Percentiles rank a stretch among this genome's conserved stretches.
Conservation (phyloP, 1,284 basidiomycete genomes). For the Chiua sp. region DNA sequence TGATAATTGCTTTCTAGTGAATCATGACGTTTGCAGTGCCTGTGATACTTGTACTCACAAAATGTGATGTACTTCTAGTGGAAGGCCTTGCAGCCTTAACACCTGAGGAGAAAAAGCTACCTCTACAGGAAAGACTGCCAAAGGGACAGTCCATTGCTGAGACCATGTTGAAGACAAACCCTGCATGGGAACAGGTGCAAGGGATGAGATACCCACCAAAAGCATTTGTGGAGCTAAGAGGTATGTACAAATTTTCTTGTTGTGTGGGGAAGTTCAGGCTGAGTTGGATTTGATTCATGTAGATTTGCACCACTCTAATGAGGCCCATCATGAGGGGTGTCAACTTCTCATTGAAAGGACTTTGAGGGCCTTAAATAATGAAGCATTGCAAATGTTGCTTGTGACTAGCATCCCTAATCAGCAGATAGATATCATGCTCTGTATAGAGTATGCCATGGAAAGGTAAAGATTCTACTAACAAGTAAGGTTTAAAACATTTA, state of each 20-base stretch:
- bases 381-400: neutral
- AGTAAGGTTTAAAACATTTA: too few relatives aligned
- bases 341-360: constrained; percentile 4
- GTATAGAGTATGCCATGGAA: too few relatives aligned
- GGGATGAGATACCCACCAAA: neutral
- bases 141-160: neutral
- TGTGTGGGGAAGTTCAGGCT: neutral
- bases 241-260: neutral
- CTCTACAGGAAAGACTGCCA: neutral
- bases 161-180: neutral
- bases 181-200: neutral
- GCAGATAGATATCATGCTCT: too few relatives aligned
- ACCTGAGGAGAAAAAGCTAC: neutral
- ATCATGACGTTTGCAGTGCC: neutral
- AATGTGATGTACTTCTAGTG: neutral
- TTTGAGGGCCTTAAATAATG: neutral
- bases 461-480: too few relatives aligned
- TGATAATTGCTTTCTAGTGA: too few relatives aligned
- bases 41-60: neutral
- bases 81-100: neutral
- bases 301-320: constrained; percentile 10
- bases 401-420: too few relatives aligned
- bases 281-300: neutral
- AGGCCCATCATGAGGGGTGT: constrained; percentile 3
- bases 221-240: neutral